Base-by-base conservation (phyloP, 1,139 yeast species). In the Kodamaea suecica region DNA sequence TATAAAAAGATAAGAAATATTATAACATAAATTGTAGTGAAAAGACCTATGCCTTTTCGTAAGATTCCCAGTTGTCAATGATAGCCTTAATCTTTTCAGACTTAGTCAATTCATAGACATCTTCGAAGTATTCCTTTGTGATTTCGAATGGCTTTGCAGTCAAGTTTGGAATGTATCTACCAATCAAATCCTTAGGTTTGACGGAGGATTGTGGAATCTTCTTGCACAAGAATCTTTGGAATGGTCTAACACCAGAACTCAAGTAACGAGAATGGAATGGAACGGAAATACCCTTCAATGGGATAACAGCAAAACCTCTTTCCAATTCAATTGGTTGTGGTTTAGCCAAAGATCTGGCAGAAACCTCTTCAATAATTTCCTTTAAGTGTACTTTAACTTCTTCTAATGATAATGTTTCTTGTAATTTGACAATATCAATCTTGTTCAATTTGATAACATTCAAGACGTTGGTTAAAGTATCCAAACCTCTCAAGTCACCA, bases 241-340 rank as follows among this genome's bases (percentile, higher is more conserved):
- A 92, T 53, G 98, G 98, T 68, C 88, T 90, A 45, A 92, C 99
- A 67, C 99, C 99, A 43, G 94, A 85, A 76, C 92, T 84, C 71
- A 92, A 77, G 72, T 94, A 92, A 23, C 95, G 84, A 29, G 97
- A 88, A 69, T 94, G 98, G 97, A 92, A 92, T 43, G 99, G 99
- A 57, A 92, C 99, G 17, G 96, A 87, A 50, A 92, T 92, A 52
- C 98, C 98, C 76, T 85, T 90, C 63, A 92, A 79, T 61, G 99
- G 99, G 52, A 92, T 92, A 55, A 94, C 94, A 32, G 99, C 97
- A 53, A 85, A 92, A 26, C 99, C 99, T 70, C 98, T 84, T 69
- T 92, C 95, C 57, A 94, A 76, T 38, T 90, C 95, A 59, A 92
- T 86, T 52, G 97, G 97, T 72, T 90, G 97, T 37, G 94, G 88